phyloP scores from a whole-genome alignment of 2,329 filamentous ascomycete genomes.

The Periconia macrospinosa region DNA sequence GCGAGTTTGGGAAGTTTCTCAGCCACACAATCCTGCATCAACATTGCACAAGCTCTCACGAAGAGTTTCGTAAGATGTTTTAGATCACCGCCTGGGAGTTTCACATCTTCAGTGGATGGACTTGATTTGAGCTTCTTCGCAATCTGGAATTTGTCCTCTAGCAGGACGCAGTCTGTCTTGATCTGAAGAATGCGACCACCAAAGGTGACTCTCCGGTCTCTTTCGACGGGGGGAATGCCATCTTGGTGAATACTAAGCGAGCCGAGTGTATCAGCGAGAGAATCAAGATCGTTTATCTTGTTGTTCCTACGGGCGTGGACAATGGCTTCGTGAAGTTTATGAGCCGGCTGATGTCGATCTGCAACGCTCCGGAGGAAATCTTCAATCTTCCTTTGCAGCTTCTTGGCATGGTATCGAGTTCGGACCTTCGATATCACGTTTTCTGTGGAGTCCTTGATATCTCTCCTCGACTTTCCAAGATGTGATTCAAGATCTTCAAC shows the following conservation, averaged over 20 bases:
- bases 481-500: conserved; percentile 16
- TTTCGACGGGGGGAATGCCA: neutral
- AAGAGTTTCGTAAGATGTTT: neutral
- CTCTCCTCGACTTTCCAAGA: conserved; percentile 16
- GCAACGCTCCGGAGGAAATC: conserved; percentile 21
- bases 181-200: conserved; percentile 23
- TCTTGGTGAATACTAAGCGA: neutral
- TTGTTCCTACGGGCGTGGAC: conserved; percentile 14
- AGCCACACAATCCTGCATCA: too few relatives aligned
- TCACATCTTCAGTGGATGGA: too few relatives aligned
- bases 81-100: neutral
- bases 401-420: conserved; percentile 14
- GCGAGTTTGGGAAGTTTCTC: too few relatives aligned
- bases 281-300: neutral
- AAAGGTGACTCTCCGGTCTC: neutral
- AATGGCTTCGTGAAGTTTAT: conserved; percentile 45
- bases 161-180: conserved; percentile 27
- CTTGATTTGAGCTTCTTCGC: too few relatives aligned
- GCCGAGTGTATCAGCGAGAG: neutral
- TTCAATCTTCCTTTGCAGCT: conserved; percentile 19
- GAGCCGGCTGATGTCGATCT: conserved; percentile 39
- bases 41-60: too few relatives aligned
- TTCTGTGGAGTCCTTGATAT: neutral
- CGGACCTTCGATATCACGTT: conserved; percentile 3
- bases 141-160: conserved; percentile 31